Evolutionary conservation across 768 basidiomycete genomes (phyloP).

Genomic region (Russula earlei): DNA sequence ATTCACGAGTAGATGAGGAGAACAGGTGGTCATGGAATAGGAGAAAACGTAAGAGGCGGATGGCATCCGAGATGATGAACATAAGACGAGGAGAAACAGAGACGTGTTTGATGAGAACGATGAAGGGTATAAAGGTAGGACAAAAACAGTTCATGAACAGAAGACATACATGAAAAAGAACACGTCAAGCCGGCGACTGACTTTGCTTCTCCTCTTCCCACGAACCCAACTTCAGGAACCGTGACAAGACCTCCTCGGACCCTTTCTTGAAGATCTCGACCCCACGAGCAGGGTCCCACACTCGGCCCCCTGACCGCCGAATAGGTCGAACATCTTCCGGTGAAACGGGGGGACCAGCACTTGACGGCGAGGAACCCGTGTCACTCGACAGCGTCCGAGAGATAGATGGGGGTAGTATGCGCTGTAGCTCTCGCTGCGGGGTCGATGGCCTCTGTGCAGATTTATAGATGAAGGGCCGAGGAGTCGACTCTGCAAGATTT

Average conservation of each 20-base stretch:
- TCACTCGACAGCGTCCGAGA: constrained; percentile 39
- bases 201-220: constrained; percentile 45
- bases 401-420: constrained; percentile 22
- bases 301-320: constrained; percentile 43
- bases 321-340: constrained; percentile 23
- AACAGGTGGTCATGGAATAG: neutral
- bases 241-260: constrained; percentile 77
- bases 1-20: constrained; percentile 2
- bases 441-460: constrained; percentile 6
- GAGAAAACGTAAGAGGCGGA: neutral
- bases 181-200: constrained; percentile 17
- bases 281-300: constrained; percentile 81
- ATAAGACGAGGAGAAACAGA: neutral
- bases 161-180: constrained; percentile 3
- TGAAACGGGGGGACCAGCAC: constrained; percentile 44
- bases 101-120: neutral
- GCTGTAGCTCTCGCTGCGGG: constrained; percentile 14
- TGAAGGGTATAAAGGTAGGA: constrained; percentile 18
- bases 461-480: constrained; percentile 11
- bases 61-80: neutral
- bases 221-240: constrained; percentile 73
- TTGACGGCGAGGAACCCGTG: constrained; percentile 43
- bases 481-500: constrained; percentile 14
- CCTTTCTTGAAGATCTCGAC: constrained; percentile 81
- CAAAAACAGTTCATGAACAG: neutral